Evolutionary conservation across 768 basidiomycete species (phyloP), one percentile per base, ranked within the genome.

Genomic region (Pluteus cervinus): DNA sequence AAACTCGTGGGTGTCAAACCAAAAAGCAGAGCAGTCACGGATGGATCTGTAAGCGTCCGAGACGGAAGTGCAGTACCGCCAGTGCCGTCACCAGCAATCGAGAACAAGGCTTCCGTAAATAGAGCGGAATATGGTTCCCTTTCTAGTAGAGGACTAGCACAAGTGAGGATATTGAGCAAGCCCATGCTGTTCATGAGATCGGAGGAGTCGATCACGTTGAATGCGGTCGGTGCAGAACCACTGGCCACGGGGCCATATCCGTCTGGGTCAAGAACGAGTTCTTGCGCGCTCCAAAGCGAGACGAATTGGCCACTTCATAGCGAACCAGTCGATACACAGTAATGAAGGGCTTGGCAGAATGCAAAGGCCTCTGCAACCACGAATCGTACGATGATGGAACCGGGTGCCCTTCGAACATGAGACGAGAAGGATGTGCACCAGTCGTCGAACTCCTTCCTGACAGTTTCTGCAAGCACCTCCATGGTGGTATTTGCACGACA

Each of bases 141-240:
- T 12, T 53, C 53, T 5, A 73, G 53, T 5, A 76, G 46, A 2
- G 71, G 71, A 1, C 58, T 39, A 0, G 63, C 47, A 3, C 55
- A 53, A 22, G 62, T 35, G 4, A 76, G 48, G 28, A 73, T 37
- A 36, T 75, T 76, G 14, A 75, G 41, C 8, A 72, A 49, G 0
- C 71, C 73, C n/a, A 68, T 20, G 44, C 69, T 69, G 45, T 76
- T 73, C 1, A 53, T 44, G 18, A 76, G 53, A 41, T 75, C 73
- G 14, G 72, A 74, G 0, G 73, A 67, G 23, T 76, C 71, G 24
- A 76, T 67, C 37, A 69, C 57, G 40, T 66, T 56, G 45, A 74
- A 76, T 2, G 39, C 31, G 7, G 51, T 23, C 1, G 71, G 70
- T 2, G 66, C 60, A 20, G 41, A 18, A 22, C 22, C 11, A 21